phyloP scores from a whole-genome alignment of 495 filamentous ascomycete genomes.

The Daldinia loculata region DNA sequence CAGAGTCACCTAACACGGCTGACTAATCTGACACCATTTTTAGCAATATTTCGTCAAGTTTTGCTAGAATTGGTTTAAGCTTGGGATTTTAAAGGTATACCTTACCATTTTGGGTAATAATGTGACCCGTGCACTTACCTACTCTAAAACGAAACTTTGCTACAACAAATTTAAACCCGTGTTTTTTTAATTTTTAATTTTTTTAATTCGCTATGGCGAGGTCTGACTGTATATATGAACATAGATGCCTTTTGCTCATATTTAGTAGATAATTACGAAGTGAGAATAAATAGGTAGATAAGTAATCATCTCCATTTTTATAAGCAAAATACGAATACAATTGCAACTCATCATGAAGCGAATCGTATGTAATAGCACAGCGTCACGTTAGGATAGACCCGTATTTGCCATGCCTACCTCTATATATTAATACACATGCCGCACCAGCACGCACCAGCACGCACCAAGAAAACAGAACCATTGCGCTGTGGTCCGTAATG shows the following conservation, averaged over 20 bases:
- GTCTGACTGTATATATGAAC: no score
- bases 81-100: no score
- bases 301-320: background rate
- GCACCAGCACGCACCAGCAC: background rate
- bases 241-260: background rate
- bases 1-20: no score
- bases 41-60: no score
- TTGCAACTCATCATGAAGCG: background rate
- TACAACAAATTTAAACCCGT: no score
- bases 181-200: no score
- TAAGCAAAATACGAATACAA: background rate
- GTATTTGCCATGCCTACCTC: constrained; percentile 28
- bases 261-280: background rate
- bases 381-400: constrained; percentile 20
- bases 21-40: no score
- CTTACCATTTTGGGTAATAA: no score
- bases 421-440: constrained; percentile 40
- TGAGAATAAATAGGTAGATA: background rate
- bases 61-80: no score
- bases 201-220: no score
- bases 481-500: background rate
- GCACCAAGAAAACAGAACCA: constrained; percentile 7
- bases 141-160: no score
- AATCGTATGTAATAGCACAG: constrained; percentile 6
- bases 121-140: no score